Evolutionary conservation across 495 filamentous ascomycete genomes (phyloP), one percentile per base, ranked within the genome.

Genomic region (Trichoderma reesei): DNA sequence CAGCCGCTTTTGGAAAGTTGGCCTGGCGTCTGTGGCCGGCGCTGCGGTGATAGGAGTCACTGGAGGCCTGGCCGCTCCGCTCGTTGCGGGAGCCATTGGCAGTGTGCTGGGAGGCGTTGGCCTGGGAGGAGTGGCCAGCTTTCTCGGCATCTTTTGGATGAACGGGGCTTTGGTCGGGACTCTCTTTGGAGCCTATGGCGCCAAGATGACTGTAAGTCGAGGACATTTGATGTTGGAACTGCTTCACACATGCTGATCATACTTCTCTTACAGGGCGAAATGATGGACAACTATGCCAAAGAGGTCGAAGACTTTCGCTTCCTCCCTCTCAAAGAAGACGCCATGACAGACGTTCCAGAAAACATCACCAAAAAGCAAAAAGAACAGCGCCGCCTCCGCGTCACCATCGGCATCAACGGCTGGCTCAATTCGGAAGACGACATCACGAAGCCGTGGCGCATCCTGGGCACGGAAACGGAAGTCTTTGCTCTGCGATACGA

Each of bases 261-360:
- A 1, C 34, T 41, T 38, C 18, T 1, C 1, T 13, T 36, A 34
- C 51, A 74, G 72, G 78, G 91, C 5, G 79, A 86, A 65, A 88
- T 91, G 82, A 86, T 94, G 74, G 90, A 94, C 66, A 82, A 85
- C 65, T 95, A 96, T 71, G 91, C 92, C 0, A 80, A 82, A 42
- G 90, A 96, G 68, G 90, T 96, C 0, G 83, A 90, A 44, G 92
- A 96, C 72, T 96, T 96, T 74, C 84, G 84, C 11, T 96, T 96
- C 72, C 72, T 96, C 20, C 91, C 91, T 0, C 79, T 92, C 37
- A 79, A 82, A 41, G 80, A 80, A 13, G 68, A 79, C 67, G 68
- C 72, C 73, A 76, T 68, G 34, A 67, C 68, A 11, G 66, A 69
- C 60, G 65, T 69, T 70, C 65, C 70, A 61, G 39, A 41, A 5